Percentiles rank a stretch among this genome's conserved stretches.
phyloP scores from a whole-genome alignment of 495 filamentous ascomycete genomes.

The Xylaria flabelliformis region DNA sequence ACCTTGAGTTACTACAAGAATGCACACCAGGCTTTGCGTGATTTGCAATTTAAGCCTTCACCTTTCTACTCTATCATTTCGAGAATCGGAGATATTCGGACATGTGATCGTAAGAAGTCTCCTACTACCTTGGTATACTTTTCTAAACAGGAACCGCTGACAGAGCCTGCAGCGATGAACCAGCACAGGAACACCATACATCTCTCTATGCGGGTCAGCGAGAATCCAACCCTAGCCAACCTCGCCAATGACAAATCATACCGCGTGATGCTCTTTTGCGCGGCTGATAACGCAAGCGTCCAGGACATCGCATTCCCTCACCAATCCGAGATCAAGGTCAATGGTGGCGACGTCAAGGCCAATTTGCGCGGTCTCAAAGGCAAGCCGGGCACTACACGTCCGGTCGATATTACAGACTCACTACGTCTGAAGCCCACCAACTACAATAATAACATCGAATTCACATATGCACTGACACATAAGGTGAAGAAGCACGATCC shows the following conservation, averaged over 20 bases:
- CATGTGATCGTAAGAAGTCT: constrained; percentile 68
- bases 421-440: constrained; percentile 68
- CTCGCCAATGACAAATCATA: constrained; percentile 60
- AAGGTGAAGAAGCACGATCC: constrained; percentile 61
- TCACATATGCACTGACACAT: constrained; percentile 91
- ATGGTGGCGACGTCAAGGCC: constrained; percentile 82
- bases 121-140: constrained; percentile 16
- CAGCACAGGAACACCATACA: constrained; percentile 64
- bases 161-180: constrained; percentile 56
- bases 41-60: constrained; percentile 71
- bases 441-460: constrained; percentile 76
- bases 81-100: constrained; percentile 64
- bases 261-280: constrained; percentile 83
- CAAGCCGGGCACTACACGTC: constrained; percentile 89
- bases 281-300: constrained; percentile 60
- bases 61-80: constrained; percentile 74
- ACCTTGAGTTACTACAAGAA: constrained; percentile 18
- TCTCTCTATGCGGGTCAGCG: constrained; percentile 57
- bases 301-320: constrained; percentile 88
- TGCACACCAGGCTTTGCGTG: constrained; percentile 37
- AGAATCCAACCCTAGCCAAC: constrained; percentile 53
- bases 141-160: background rate
- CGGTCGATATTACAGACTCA: constrained; percentile 84
- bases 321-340: constrained; percentile 90
- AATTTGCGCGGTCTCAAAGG: constrained; percentile 95